Evolutionary conservation across 768 basidiomycete species (phyloP).

Genomic region (Wakefieldia striispora): DNA sequence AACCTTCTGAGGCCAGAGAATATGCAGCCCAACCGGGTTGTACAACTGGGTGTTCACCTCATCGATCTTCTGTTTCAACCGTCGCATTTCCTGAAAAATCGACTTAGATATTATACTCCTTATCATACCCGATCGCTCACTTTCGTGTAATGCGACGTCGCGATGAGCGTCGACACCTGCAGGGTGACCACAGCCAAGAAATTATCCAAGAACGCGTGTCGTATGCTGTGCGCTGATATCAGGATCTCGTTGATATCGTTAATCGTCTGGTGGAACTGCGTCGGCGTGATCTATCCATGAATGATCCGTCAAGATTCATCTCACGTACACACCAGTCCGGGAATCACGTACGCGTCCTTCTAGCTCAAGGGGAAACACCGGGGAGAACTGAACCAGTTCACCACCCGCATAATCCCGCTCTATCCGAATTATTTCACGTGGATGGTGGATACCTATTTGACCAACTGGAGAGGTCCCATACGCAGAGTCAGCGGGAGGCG

Average conservation of each 20-base stretch:
- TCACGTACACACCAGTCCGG: not conserved
- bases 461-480: slow-evolving; percentile 82
- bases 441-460: slow-evolving; percentile 84
- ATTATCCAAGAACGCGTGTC: slow-evolving; percentile 75
- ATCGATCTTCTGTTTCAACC: slow-evolving; percentile 60
- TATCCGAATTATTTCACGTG: slow-evolving; percentile 87
- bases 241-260: slow-evolving; percentile 88
- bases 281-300: slow-evolving; percentile 73
- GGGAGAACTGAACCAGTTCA: slow-evolving; percentile 86
- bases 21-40: slow-evolving; percentile 84
- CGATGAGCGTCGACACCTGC: slow-evolving; percentile 71
- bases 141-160: slow-evolving; percentile 79
- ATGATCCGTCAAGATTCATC: not conserved
- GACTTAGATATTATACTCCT: slow-evolving; percentile 7
- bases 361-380: slow-evolving; percentile 87
- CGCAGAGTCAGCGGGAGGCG: slow-evolving; percentile 71
- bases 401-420: slow-evolving; percentile 92
- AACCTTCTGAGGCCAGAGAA: slow-evolving; percentile 80
- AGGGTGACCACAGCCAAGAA: slow-evolving; percentile 73
- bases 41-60: slow-evolving; percentile 70
- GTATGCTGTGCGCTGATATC: slow-evolving; percentile 80
- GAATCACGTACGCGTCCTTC: slow-evolving; percentile 76
- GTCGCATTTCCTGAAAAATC: slow-evolving; percentile 66
- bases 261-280: slow-evolving; percentile 86
- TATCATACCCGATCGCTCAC: slow-evolving; percentile 36